Evolutionary conservation across 768 basidiomycete species (phyloP), one percentile per base, ranked within the genome.

Genomic region (Gloeophyllum trabeum): DNA sequence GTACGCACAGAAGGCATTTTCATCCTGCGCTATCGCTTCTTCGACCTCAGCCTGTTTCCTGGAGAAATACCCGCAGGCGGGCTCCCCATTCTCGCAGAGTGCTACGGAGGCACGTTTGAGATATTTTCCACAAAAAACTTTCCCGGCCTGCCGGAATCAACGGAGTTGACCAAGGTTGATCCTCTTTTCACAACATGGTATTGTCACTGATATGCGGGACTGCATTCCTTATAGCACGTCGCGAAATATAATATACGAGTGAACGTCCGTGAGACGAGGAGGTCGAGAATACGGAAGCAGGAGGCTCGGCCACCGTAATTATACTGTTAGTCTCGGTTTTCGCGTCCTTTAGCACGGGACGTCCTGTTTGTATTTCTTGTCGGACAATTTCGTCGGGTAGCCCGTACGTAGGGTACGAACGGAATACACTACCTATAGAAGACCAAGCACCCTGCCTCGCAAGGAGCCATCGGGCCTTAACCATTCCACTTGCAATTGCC

Each of bases 211-310:
- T 32, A 32, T 32, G 10, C 16, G 10, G 16, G 16, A 32, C 16
- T 16, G 28, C 10, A 32, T 16, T 32, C 28, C n/a, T n/a, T n/a
- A 16, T 16, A 32, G 28, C 28, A 32, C 28, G 16, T 32, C 28
- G 10, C 28, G 28, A 32, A 16, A 32, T 32, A 32, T 32, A 16
- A 16, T 16, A 32, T 32, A 10, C 28, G 28, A 10, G 10, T 32
- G 16, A 32, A 32, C 28, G 28, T 32, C 16, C 28, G 51, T 51
- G 43, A 23, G 24, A 42, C 40, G 50, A 56, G 52, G 48, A 58
- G 36, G 34, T 52, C 54, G 30, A 10, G 28, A 32, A 32, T 32
- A 32, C 28, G 28, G n/a, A n/a, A n/a, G n/a, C n/a, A n/a, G n/a
- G n/a, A n/a, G n/a, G n/a, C n/a, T n/a, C n/a, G n/a, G n/a, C n/a